These are phyloP conservation scores for Venturia pyrina DNA, from an alignment of 2,329 filamentous ascomycete species.

Conservation along the genomic window DNA sequence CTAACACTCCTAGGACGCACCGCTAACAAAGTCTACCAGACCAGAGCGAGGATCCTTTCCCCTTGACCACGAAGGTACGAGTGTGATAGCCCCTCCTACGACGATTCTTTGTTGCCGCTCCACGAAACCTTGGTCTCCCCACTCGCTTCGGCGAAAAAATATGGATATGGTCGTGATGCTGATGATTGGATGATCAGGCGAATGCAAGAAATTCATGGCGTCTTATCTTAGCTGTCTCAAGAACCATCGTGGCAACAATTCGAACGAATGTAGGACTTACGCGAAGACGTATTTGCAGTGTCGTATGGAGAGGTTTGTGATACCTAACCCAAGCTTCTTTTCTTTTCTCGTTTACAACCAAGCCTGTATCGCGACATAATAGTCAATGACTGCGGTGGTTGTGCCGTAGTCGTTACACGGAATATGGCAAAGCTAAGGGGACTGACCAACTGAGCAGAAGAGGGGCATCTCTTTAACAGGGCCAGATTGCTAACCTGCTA, in stretches of 20 bases:
- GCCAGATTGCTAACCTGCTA: background rate
- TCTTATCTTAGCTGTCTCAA: constrained; percentile 83
- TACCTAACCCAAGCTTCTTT: background rate
- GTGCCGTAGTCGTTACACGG: background rate
- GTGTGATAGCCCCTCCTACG: background rate
- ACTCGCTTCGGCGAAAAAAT: background rate
- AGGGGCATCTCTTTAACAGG: background rate
- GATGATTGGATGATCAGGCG: constrained; percentile 46
- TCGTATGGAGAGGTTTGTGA: constrained; percentile 80
- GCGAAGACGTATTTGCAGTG: constrained; percentile 85
- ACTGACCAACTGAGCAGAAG: background rate
- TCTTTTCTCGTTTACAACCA: background rate
- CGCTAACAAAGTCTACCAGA: constrained; percentile 33
- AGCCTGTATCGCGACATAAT: background rate
- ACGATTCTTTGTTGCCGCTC: background rate
- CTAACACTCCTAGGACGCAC: constrained; percentile 10
- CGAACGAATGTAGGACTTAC: constrained; percentile 70
- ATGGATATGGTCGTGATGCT: background rate
- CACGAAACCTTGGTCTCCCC: constrained; percentile 11
- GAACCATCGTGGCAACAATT: constrained; percentile 71
- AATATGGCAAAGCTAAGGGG: background rate
- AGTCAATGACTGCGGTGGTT: background rate
- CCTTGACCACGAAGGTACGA: constrained; percentile 77
- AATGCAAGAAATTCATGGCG: constrained; percentile 85
- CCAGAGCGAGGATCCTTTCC: constrained; percentile 91